phyloP scores from a whole-genome alignment of 2,329 filamentous ascomycete genomes.

The Aspergillus phoenicis region DNA sequence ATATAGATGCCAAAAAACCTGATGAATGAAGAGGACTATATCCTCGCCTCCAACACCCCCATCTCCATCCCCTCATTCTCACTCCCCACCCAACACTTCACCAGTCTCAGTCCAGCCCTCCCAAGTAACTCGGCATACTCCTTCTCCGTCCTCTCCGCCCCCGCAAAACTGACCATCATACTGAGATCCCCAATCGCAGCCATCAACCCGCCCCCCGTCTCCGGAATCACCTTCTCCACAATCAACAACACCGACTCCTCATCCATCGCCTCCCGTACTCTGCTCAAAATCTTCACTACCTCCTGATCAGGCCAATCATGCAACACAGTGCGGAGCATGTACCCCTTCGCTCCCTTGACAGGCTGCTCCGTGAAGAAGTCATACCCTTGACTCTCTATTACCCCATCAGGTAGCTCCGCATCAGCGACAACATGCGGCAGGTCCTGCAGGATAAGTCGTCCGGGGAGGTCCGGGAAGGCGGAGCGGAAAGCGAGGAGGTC shows the following conservation, averaged over 20 bases:
- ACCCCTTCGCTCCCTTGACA: conserved; percentile 42
- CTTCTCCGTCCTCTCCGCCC: conserved; percentile 16
- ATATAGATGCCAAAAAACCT: neutral
- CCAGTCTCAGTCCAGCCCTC: neutral
- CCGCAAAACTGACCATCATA: conserved; percentile 23
- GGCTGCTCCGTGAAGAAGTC: conserved; percentile 45
- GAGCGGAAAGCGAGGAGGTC: neutral
- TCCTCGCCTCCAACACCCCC: conserved; percentile 3
- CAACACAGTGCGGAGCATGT: conserved; percentile 34
- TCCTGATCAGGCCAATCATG: conserved; percentile 36
- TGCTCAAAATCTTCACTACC: conserved; percentile 7
- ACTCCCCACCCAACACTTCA: neutral
- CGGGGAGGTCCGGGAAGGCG: neutral
- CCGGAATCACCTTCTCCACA: conserved; percentile 18
- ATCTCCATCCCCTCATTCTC: neutral
- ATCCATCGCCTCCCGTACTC: conserved; percentile 20
- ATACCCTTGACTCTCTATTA: conserved; percentile 1
- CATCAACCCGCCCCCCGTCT: neutral
- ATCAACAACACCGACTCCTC: conserved; percentile 19
- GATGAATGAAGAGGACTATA: neutral
- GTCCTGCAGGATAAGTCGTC: conserved; percentile 6
- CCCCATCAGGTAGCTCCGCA: conserved; percentile 15
- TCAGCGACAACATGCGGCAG: neutral
- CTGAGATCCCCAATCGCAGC: conserved; percentile 14
- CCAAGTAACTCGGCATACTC: conserved; percentile 6